Percentiles rank a stretch among this genome's conserved stretches.
These are phyloP conservation scores for Rhizopus sp. DNA, from an alignment of 371 early-diverging fungal genomes.

Conservation along the genomic window DNA sequence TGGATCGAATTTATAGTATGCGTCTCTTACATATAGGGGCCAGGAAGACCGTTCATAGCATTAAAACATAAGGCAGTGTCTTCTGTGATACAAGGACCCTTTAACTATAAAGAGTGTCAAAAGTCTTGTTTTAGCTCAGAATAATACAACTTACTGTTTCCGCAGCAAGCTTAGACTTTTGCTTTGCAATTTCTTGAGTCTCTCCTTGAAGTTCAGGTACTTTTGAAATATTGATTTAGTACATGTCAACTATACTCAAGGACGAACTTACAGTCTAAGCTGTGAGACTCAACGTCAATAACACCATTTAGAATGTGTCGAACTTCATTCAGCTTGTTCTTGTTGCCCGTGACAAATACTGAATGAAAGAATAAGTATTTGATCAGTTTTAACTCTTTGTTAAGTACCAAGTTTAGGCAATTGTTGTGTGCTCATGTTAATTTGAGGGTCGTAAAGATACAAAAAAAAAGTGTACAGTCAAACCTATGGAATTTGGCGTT, in stretches of 20 bases:
- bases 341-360: constrained; percentile 79
- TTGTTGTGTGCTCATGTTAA: too few relatives aligned
- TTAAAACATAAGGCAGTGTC: constrained; percentile 94
- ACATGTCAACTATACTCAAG: neutral
- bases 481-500: constrained; percentile 14
- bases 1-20: neutral
- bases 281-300: constrained; percentile 67
- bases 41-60: constrained; percentile 90
- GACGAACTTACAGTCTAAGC: constrained; percentile 71
- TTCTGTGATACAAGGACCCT: constrained; percentile 90
- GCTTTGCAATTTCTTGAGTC: constrained; percentile 71
- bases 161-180: constrained; percentile 81
- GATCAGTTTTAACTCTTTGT: too few relatives aligned
- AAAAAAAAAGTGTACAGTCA: neutral
- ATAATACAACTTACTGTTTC: constrained; percentile 43
- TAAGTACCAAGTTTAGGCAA: too few relatives aligned
- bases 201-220: constrained; percentile 92
- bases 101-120: constrained; percentile 47
- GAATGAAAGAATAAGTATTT: neutral
- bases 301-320: constrained; percentile 74
- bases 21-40: constrained; percentile 75
- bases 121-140: neutral
- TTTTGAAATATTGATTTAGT: constrained; percentile 18
- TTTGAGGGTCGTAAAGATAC: too few relatives aligned
- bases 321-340: constrained; percentile 91